phyloP scores from a whole-genome alignment of 352 stramenopile species.

The Globisporangium acanthophoron region DNA sequence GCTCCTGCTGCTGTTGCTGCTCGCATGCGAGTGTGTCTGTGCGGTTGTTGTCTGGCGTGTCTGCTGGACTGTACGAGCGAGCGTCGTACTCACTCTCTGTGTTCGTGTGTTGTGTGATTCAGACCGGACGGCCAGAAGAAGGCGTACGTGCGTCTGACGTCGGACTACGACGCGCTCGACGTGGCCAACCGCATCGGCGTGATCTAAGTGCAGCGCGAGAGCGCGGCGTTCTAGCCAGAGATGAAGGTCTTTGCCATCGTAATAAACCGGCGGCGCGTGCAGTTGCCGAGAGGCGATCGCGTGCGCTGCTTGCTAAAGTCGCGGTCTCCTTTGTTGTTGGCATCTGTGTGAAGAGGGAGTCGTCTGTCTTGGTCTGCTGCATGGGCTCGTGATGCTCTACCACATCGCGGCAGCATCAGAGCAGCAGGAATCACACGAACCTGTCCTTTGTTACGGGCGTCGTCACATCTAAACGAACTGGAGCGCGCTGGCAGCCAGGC shows the following conservation, averaged over 20 bases:
- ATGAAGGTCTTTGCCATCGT: slow-evolving; percentile 60
- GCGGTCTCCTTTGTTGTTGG: neutral
- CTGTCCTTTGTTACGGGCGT: too few relatives aligned
- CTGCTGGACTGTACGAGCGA: too few relatives aligned
- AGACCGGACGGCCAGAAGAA: slow-evolving; percentile 99
- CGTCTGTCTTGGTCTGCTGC: neutral
- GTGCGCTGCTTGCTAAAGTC: slow-evolving; percentile 7
- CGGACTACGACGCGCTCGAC: slow-evolving; percentile 99
- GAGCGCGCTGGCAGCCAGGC: too few relatives aligned
- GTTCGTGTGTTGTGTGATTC: slow-evolving; percentile 44
- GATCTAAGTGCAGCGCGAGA: slow-evolving; percentile 90
- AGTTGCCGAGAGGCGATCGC: slow-evolving; percentile 10
- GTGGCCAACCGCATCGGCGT: slow-evolving; percentile 99
- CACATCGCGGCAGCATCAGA: too few relatives aligned
- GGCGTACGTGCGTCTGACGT: slow-evolving; percentile 98
- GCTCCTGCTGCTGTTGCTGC: slow-evolving; percentile 20
- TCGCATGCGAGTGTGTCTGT: slow-evolving; percentile 13
- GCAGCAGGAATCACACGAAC: too few relatives aligned
- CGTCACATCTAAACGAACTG: too few relatives aligned
- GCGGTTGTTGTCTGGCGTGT: slow-evolving; percentile 4
- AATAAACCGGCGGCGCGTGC: slow-evolving; percentile 26
- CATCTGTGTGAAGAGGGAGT: neutral
- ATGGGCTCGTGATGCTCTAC: neutral
- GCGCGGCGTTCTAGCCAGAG: slow-evolving; percentile 21
- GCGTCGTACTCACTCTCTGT: slow-evolving; percentile 18